A percentile compares a stretch with the other conserved stretches of the same genome.
Conservation (phyloP, 306 rosid genomes). For the Macrotyloma uniflorum region DNA sequence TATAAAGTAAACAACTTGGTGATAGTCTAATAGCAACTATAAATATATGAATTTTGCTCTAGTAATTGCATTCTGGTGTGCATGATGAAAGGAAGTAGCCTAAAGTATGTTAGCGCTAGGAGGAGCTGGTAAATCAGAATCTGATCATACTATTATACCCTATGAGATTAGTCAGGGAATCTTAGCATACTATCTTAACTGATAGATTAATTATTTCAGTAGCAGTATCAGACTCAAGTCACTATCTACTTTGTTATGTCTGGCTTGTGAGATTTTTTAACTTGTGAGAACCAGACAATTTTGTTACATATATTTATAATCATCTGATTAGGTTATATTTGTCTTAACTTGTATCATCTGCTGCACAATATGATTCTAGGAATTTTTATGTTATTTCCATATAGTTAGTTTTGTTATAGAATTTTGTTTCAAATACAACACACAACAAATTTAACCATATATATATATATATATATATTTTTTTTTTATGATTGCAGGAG, state of each 20-base stretch:
- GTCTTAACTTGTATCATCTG: background rate
- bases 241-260: background rate
- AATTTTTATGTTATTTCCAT: background rate
- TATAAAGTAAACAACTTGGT: background rate
- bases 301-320: background rate
- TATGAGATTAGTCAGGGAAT: constrained; percentile 24
- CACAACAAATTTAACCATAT: background rate
- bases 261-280: background rate
- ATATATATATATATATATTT: too few species aligned
- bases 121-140: constrained; percentile 4
- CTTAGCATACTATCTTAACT: background rate
- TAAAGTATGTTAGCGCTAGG: constrained; percentile 1
- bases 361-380: background rate
- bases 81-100: constrained; percentile 2
- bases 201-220: background rate
- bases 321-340: background rate
- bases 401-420: background rate
- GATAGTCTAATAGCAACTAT: background rate
- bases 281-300: background rate
- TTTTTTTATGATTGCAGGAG: constrained; percentile 60
- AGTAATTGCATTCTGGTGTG: background rate
- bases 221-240: constrained; percentile 22
- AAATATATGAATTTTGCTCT: background rate
- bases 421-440: background rate
- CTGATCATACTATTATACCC: background rate